Evolutionary conservation across 2,329 filamentous ascomycete genomes (phyloP), one percentile per base, ranked within the genome.

Genomic region (Pseudocercospora cruenta): DNA sequence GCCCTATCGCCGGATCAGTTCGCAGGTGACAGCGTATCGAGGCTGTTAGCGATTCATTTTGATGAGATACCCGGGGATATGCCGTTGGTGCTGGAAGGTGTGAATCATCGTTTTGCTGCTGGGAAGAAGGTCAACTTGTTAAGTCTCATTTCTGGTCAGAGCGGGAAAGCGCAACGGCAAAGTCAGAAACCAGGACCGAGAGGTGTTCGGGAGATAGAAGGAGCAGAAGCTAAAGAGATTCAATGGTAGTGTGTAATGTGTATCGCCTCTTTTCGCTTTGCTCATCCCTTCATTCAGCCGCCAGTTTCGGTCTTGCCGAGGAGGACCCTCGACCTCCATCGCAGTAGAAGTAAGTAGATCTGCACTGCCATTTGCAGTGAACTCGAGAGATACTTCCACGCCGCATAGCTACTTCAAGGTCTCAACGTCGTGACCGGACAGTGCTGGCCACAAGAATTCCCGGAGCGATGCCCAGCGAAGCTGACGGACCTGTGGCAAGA

Each of bases 1-100:
- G 63, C 63, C 8, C 14, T 57, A 21, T 55, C 58, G 9, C 28
- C 58, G 12, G 58, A 51, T 58, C 59, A 63, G 28, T 62, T 55
- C 24, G 57, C 63, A 16, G 63, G 57, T n/a, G 60, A 67, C 28
- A 58, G 65, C 24, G 33, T 64, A 7, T 65, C 68, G 45, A 33
- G 61, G 36, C 49, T 68, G 21, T 60, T 70, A 33, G 49, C 65
- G 36, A 28, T 53, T 19, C 58, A 70, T 54, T 70, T 61, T n/a
- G 64, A 70, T 14, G 60, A 68, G 7, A 58, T 70, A 19, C 68
- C 66, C 3, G 51, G 33, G 12, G 68, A 68, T 31, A 58, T 70
- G 36, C 68, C 66, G 3, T 36, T 58, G 16, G 58, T 53, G 3
- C 45, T 70, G 2, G 60, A 66, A 39, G 57, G 64, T 7, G 57